Evolutionary conservation across 148 eudicot genomes (phyloP).

Genomic region (Salicornia ramosissima): DNA sequence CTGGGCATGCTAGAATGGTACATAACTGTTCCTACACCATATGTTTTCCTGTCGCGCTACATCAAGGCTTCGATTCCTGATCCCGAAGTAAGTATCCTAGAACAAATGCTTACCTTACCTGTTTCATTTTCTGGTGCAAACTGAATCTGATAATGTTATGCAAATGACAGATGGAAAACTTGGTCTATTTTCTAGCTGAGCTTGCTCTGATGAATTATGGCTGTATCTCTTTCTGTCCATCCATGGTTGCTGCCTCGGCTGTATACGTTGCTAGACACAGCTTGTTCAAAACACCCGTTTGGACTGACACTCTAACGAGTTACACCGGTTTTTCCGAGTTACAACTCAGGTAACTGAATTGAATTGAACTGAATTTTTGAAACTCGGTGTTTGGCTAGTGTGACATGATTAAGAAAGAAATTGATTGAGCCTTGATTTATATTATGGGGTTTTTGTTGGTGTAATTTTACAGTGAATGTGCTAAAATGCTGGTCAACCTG

Average conservation of each 20-base stretch:
- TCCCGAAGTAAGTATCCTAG: slow-evolving; percentile 30
- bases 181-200: slow-evolving; percentile 73
- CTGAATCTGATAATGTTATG: neutral
- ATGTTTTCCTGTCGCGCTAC: slow-evolving; percentile 63
- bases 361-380: too few relatives aligned
- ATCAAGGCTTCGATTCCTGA: slow-evolving; percentile 62
- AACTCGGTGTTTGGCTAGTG: too few relatives aligned
- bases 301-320: slow-evolving; percentile 66
- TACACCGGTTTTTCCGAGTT: slow-evolving; percentile 72
- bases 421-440: neutral
- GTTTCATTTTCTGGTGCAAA: neutral
- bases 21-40: slow-evolving; percentile 58
- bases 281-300: slow-evolving; percentile 50
- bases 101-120: neutral
- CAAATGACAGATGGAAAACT: slow-evolving; percentile 46
- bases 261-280: slow-evolving; percentile 77
- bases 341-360: slow-evolving; percentile 46
- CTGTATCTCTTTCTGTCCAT: slow-evolving; percentile 42
- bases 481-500: slow-evolving; percentile 51
- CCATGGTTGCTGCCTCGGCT: slow-evolving; percentile 87
- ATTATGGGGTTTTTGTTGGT: neutral
- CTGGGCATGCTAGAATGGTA: slow-evolving; percentile 58
- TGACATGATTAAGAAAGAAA: too few relatives aligned
- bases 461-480: slow-evolving; percentile 50
- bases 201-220: slow-evolving; percentile 65